Evolutionary conservation across 2,329 filamentous ascomycete species (phyloP).

Genomic region (Rhexocercosporidium sp.): DNA sequence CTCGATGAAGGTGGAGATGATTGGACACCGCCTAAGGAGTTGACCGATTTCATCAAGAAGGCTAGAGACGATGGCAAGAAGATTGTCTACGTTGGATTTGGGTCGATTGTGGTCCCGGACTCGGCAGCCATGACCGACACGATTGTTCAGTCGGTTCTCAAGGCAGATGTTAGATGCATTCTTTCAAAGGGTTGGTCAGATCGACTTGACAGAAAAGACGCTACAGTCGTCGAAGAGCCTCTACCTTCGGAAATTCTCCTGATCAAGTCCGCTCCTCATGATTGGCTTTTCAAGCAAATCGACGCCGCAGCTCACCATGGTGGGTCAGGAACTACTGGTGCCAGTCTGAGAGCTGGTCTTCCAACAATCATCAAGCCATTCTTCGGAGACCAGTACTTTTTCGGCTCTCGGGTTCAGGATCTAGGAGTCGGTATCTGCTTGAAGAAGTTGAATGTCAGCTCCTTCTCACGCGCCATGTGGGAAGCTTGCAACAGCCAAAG

Average conservation of each 20-base stretch:
- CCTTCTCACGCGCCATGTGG: slow-evolving; percentile 87
- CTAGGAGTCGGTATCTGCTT: slow-evolving; percentile 90
- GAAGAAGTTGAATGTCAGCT: slow-evolving; percentile 85
- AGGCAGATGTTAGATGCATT: slow-evolving; percentile 92
- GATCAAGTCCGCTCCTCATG: slow-evolving; percentile 91
- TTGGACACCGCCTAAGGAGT: slow-evolving; percentile 77
- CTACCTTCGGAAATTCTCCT: slow-evolving; percentile 82
- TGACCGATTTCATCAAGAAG: slow-evolving; percentile 81
- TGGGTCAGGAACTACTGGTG: slow-evolving; percentile 92
- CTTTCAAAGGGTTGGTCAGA: slow-evolving; percentile 98
- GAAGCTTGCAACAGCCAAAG: slow-evolving; percentile 87
- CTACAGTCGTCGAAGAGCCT: slow-evolving; percentile 60
- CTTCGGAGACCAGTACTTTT: slow-evolving; percentile 98
- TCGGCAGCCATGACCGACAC: slow-evolving; percentile 87
- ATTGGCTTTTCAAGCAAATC: slow-evolving; percentile 94
- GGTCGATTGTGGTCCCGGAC: slow-evolving; percentile 92
- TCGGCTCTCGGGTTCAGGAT: slow-evolving; percentile 87
- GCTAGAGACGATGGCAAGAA: slow-evolving; percentile 85
- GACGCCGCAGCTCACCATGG: slow-evolving; percentile 96
- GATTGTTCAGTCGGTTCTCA: slow-evolving; percentile 89
- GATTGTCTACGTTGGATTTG: slow-evolving; percentile 95
- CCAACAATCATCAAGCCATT: slow-evolving; percentile 96
- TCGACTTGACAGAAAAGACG: slow-evolving; percentile 65
- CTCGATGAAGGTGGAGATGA: slow-evolving; percentile 69
- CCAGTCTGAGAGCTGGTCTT: slow-evolving; percentile 86